Percentiles rank a stretch among this genome's conserved stretches.
These are phyloP conservation scores for Cudoniella acicularis DNA, from an alignment of 495 filamentous ascomycete species.

Conservation along the genomic window DNA sequence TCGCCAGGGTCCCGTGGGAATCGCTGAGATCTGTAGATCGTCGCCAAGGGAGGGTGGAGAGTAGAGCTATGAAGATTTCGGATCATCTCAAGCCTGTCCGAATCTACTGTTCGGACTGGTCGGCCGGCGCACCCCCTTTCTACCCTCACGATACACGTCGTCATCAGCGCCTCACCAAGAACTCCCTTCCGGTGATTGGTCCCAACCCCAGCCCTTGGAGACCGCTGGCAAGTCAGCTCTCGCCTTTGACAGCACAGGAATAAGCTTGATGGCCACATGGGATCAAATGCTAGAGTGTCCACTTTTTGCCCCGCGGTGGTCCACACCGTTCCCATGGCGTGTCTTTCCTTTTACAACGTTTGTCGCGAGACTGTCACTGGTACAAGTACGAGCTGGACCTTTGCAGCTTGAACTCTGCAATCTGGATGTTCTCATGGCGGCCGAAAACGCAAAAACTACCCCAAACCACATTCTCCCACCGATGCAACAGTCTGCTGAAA, in stretches of 20 bases:
- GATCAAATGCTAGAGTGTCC: neutral
- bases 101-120: neutral
- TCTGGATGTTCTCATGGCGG: neutral
- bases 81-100: conserved; percentile 3
- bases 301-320: conserved; percentile 2
- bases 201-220: neutral
- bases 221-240: neutral
- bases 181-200: neutral
- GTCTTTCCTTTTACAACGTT: neutral
- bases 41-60: conserved; percentile 9
- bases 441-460: neutral
- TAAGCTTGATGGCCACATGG: conserved; percentile 19
- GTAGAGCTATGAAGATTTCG: conserved; percentile 1
- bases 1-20: neutral
- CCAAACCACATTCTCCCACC: neutral
- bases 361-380: neutral
- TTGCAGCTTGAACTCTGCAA: neutral
- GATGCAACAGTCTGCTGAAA: neutral
- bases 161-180: conserved; percentile 6
- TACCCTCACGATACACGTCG: conserved; percentile 1
- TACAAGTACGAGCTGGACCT: neutral
- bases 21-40: conserved; percentile 19
- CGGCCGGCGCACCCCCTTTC: neutral
- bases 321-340: neutral
- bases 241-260: conserved; percentile 3